These are phyloP conservation scores for Eucalyptus guilfoylei DNA, from an alignment of 345 rosid genomes.

Conservation along the genomic window DNA sequence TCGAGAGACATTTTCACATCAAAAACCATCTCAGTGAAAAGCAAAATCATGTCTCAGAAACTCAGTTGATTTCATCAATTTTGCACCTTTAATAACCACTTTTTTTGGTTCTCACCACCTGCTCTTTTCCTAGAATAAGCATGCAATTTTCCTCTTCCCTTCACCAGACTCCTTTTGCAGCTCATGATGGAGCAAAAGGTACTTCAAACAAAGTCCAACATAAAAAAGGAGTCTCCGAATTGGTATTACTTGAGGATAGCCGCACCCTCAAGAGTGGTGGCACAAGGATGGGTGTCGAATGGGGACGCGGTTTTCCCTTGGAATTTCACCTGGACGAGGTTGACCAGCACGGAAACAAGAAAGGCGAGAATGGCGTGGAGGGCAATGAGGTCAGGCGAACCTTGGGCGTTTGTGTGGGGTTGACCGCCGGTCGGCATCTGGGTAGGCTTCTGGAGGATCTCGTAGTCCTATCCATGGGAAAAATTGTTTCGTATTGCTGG, in stretches of 20 bases:
- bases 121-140: background rate
- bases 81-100: background rate
- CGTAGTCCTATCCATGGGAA: no score
- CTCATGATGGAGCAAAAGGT: background rate
- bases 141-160: background rate
- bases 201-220: background rate
- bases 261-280: background rate
- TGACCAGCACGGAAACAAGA: no score
- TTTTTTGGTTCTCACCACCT: background rate
- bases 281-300: no score
- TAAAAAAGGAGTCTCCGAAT: background rate
- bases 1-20: background rate
- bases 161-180: background rate
- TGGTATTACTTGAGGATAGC: background rate
- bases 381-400: no score
- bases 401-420: no score
- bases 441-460: no score
- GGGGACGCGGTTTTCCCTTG: no score
- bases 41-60: background rate
- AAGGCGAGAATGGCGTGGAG: no score
- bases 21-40: background rate
- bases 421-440: no score
- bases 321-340: no score
- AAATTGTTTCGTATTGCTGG: no score
- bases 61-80: background rate